Base-by-base conservation (phyloP, 2,329 filamentous ascomycete genomes). In the Fusarium hainanense region DNA sequence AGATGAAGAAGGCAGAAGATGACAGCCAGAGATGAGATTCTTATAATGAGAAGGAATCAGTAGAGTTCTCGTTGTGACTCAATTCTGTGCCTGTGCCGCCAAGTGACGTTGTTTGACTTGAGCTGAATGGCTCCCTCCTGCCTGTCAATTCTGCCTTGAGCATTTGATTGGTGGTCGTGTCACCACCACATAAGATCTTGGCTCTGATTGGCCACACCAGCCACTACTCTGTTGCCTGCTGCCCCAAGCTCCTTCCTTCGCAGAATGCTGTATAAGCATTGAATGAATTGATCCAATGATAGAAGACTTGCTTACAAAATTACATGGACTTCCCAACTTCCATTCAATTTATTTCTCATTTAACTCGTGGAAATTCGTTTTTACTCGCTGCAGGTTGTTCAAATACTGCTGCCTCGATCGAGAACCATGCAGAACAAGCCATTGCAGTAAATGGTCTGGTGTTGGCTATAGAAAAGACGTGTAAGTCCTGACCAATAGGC, bases 151-250 rank as follows among this genome's bases (percentile, higher is more conserved):
- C 50, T 58, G 55, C 57, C 57, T 68, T 54, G 20, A 58, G 30
- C 13, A 6, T 10, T 14, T 66, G 23, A 52, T 54, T 44, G 12
- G 28, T 9, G 11, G 4, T 18, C 12, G 13, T 40, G 4, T 12
- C 4, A 11, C 20, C 30, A 20, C 10, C 7, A 8, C 8, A 3
- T 13, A 1, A 2, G 4, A 0, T 12, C n/a, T 7, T 5, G 1
- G 1, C 3, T 44, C 34, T 67, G 34, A 69, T 69, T 69, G 66
- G 66, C 1, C 21, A 4, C 20, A 6, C 5, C 18, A 32, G 16
- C 3, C 6, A 47, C 7, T 20, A 16, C 23, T 37, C 57, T 70
- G 66, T 25, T 69, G 67, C 67, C 67, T 70, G 34, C 34, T 41
- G 43, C 16, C 16, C 6, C 4, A 13, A 41, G 34, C 23, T 41